A percentile compares a stretch with the other conserved stretches of the same genome.
phyloP scores from a whole-genome alignment of 208 protist genomes.

The Polymyxa betae region DNA sequence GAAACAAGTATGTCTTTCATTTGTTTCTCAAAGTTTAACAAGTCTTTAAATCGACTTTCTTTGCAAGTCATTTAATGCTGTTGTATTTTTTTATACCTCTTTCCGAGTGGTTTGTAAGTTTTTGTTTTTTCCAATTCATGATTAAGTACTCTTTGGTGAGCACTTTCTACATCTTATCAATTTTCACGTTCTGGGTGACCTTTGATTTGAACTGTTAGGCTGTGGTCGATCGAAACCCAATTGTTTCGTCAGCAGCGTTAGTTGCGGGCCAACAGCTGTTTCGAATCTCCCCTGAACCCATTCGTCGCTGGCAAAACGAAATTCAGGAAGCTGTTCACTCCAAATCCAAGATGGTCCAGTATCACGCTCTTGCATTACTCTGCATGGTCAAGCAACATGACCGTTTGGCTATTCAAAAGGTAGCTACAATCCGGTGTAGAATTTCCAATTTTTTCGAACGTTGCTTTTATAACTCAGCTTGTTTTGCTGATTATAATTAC shows the following conservation, averaged over 20 bases:
- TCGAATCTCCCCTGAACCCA: slow-evolving; percentile 63
- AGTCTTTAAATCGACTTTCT: too few species aligned
- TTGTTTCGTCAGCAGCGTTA: slow-evolving; percentile 91
- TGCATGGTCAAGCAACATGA: slow-evolving; percentile 93
- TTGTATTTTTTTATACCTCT: too few species aligned
- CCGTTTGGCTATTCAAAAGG: slow-evolving; percentile 87
- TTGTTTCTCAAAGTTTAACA: too few species aligned
- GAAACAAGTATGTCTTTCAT: slow-evolving; percentile 85
- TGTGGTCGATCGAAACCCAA: slow-evolving; percentile 90
- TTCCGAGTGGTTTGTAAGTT: too few species aligned
- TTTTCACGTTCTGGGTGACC: background rate
- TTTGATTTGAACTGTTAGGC: too few species aligned
- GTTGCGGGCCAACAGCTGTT: slow-evolving; percentile 95
- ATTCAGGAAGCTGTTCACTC: slow-evolving; percentile 71
- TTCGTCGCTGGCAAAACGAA: slow-evolving; percentile 91
- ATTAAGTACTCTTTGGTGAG: background rate
- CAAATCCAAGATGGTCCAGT: slow-evolving; percentile 87
- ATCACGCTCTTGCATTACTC: slow-evolving; percentile 92
- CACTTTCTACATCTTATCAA: slow-evolving; percentile 8
- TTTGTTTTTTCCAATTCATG: too few species aligned
- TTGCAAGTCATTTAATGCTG: too few species aligned
- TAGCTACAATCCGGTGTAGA: slow-evolving; percentile 64
- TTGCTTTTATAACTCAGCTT: slow-evolving; percentile 11
- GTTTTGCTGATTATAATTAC: background rate
- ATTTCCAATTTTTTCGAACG: background rate